Percentiles rank a stretch among this genome's conserved stretches.
These are phyloP conservation scores for Pyrus bretschneideri DNA, from an alignment of 306 rosid genomes.

Conservation along the genomic window DNA sequence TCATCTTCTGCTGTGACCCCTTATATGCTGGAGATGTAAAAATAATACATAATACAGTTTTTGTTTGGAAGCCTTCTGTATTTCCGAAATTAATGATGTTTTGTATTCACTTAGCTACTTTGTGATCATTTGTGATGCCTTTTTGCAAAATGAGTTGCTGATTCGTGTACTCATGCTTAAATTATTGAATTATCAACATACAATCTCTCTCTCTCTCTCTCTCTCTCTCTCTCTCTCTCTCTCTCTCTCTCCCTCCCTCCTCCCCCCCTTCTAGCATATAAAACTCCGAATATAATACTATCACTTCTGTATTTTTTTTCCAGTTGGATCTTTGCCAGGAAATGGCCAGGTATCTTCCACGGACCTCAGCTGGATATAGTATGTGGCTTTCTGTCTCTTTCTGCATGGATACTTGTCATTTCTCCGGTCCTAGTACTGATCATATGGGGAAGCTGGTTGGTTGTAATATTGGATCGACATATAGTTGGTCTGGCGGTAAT, in stretches of 20 bases:
- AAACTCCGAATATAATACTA: not conserved
- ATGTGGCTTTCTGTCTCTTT: slow-evolving; percentile 80
- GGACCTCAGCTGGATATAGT: slow-evolving; percentile 87
- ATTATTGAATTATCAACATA: not conserved
- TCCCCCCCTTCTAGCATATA: not conserved
- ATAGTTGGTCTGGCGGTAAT: slow-evolving; percentile 94
- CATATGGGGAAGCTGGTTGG: slow-evolving; percentile 92
- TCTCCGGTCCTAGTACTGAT: slow-evolving; percentile 84
- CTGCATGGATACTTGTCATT: slow-evolving; percentile 78
- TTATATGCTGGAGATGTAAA: not conserved
- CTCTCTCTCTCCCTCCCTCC: too few species aligned
- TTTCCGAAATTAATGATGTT: not conserved
- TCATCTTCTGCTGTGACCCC: not conserved
- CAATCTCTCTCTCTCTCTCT: not conserved
- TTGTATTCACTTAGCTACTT: not conserved
- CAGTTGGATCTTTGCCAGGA: slow-evolving; percentile 99
- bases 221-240: too few species aligned
- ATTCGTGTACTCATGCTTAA: too few species aligned
- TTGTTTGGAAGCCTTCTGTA: not conserved
- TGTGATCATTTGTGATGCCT: not conserved
- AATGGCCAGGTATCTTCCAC: slow-evolving; percentile 91
- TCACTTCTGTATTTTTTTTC: slow-evolving; percentile 10
- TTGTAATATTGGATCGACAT: slow-evolving; percentile 87
- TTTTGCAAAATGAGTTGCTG: not conserved
- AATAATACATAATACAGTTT: not conserved